These are phyloP conservation scores for Vitis hybrid DNA, from an alignment of 177 flowering plant species.

Conservation along the genomic window DNA sequence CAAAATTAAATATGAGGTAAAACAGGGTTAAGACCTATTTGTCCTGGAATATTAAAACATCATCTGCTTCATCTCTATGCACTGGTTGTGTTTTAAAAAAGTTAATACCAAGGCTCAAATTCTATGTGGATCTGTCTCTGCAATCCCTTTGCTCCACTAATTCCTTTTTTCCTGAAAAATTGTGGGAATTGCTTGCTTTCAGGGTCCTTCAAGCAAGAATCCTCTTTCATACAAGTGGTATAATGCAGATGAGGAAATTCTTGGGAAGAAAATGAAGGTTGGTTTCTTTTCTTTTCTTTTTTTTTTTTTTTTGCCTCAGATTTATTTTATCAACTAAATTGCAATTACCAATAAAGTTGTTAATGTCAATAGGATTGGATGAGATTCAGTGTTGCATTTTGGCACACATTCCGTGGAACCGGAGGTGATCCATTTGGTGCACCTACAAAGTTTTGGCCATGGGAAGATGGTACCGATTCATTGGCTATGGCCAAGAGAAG, in stretches of 20 bases:
- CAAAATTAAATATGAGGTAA: constrained; percentile 92
- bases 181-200: constrained; percentile 2
- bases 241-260: constrained; percentile 84
- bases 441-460: constrained; percentile 89
- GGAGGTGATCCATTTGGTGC: constrained; percentile 96
- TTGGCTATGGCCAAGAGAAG: constrained; percentile 95
- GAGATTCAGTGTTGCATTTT: constrained; percentile 97
- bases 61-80: too few relatives aligned
- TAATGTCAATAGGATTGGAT: constrained; percentile 73
- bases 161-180: background rate
- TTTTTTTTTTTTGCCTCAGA: background rate
- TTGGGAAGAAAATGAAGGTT: constrained; percentile 98
- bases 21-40: background rate
- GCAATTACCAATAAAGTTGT: constrained; percentile 6
- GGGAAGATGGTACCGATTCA: constrained; percentile 99
- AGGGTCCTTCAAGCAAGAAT: constrained; percentile 95
- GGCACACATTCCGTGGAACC: constrained; percentile 98
- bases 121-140: background rate
- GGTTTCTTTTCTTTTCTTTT: constrained; percentile 3
- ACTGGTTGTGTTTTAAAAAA: too few relatives aligned
- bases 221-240: constrained; percentile 92
- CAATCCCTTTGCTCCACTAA: background rate
- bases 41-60: background rate
- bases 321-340: background rate
- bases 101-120: background rate